phyloP scores from a whole-genome alignment of 768 basidiomycete species.

The Ramaria sp. region DNA sequence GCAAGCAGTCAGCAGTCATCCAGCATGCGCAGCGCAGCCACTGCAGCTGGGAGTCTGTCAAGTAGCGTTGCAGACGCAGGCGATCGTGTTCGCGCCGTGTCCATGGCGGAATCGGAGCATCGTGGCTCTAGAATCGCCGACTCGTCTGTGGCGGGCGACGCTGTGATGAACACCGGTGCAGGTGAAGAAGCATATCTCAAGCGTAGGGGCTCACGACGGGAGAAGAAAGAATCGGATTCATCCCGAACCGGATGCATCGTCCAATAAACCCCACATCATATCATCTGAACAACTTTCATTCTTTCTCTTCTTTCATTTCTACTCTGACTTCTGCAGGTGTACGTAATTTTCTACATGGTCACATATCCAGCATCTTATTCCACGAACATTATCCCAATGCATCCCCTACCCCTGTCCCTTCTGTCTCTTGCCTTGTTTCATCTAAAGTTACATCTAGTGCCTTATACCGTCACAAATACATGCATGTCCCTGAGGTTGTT shows the following conservation, averaged over 20 bases:
- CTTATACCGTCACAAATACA: neutral
- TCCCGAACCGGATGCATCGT: neutral
- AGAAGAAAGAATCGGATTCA: neutral
- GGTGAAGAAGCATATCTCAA: neutral
- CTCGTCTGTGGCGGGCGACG: neutral
- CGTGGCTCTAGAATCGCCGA: neutral
- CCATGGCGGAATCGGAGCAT: neutral
- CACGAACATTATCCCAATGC: conserved; percentile 15
- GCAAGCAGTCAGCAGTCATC: conserved; percentile 41
- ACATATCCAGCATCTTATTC: conserved; percentile 3
- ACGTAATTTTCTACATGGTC: neutral
- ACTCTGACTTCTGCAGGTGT: neutral
- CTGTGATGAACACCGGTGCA: neutral
- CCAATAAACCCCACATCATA: neutral
- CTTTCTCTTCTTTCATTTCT: neutral
- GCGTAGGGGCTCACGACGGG: neutral
- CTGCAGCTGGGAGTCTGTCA: conserved; percentile 34
- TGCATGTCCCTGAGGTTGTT: neutral
- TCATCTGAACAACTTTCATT: neutral
- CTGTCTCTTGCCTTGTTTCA: neutral
- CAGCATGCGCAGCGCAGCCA: conserved; percentile 49
- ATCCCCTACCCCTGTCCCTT: neutral
- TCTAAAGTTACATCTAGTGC: neutral
- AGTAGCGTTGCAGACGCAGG: conserved; percentile 24
- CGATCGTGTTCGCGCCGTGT: neutral